Evolutionary conservation across 1,284 basidiomycete species (phyloP), one percentile per base, ranked within the genome.

Genomic region (Rhodofomes roseus): DNA sequence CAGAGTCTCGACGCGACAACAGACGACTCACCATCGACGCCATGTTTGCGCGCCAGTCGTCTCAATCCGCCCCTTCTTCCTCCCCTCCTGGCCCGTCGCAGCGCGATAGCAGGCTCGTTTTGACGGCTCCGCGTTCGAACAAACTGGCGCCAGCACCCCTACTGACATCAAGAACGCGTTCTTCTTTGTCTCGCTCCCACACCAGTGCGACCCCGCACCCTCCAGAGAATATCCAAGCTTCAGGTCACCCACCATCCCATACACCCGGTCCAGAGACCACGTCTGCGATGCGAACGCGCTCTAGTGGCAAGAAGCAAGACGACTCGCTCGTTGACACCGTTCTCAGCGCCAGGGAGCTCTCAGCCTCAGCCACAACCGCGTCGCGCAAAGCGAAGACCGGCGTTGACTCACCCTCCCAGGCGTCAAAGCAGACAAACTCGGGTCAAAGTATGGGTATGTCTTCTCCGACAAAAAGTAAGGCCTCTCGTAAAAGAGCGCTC

Each of bases 21-120:
- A 44, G 48, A 6, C 31, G 57, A 29, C 20, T 46, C 41, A 27
- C 52, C 2, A 52, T 58, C 40, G 51, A 41, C 40, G 37, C 39
- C 5, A 12, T 58, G 22, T 58, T 58, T 25, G 52, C 57, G 3
- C 57, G 52, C 23, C 57, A 29, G 31, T 44, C 57, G 14, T 54
- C 52, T 4, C 57, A 44, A 22, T 39, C 56, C 14, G 34, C 29
- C 12, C 55, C 58, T 11, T 56, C 63, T 11, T 60, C 56, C 43
- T 58, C 60, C 1, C 61, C 58, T 23, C 56, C 62, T 23, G 23
- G 31, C 36, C 53, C 57, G 6, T 54, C 60, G 16, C 57, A 58
- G 50, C 4, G 25, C n/a, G 37, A 43, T 3, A 14, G 27, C 23
- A 23, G n/a, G 43, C 44, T 57, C 18, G 25, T 4, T 31, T 59